Evolutionary conservation across 495 filamentous ascomycete species (phyloP).

Genomic region (Saxophila tyrrhenica): DNA sequence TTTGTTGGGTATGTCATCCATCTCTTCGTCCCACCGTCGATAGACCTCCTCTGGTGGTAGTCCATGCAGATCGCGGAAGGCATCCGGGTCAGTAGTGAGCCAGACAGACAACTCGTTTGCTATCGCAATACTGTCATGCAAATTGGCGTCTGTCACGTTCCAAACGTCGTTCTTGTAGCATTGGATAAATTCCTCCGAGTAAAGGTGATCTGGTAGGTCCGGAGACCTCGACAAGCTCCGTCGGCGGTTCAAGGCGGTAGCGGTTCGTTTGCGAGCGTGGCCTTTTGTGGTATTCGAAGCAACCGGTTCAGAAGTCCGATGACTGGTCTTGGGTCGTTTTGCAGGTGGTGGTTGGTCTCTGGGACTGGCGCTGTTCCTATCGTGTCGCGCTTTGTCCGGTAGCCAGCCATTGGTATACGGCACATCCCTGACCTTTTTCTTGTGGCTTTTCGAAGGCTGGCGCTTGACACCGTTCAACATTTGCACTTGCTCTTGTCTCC

Average conservation of each 20-base stretch:
- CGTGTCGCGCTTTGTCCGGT: conserved; percentile 27
- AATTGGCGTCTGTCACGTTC: conserved; percentile 47
- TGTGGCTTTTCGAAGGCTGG: conserved; percentile 33
- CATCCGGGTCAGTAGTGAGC: conserved; percentile 44
- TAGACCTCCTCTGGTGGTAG: conserved; percentile 39
- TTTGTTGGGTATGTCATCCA: conserved; percentile 43
- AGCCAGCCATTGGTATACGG: conserved; percentile 34
- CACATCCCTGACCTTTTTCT: conserved; percentile 55
- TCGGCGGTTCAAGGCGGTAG: conserved; percentile 30
- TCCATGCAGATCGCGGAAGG: conserved; percentile 36
- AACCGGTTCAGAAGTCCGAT: conserved; percentile 60
- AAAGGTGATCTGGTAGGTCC: conserved; percentile 29
- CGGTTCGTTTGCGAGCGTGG: conserved; percentile 42
- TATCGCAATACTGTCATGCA: conserved; percentile 56
- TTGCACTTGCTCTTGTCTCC: conserved; percentile 50
- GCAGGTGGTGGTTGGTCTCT: conserved; percentile 47
- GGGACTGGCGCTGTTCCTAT: conserved; percentile 40
- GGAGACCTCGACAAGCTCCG: conserved; percentile 45
- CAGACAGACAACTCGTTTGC: conserved; percentile 58
- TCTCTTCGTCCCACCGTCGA: conserved; percentile 39
- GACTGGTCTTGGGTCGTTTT: conserved; percentile 68
- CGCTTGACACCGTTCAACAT: conserved; percentile 43
- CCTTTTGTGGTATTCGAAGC: conserved; percentile 28
- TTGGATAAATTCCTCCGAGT: conserved; percentile 58
- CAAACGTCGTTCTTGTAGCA: conserved; percentile 50